Evolutionary conservation across 164 flowering plant species (phyloP).

Genomic region (Magnolia kwangsiensis): DNA sequence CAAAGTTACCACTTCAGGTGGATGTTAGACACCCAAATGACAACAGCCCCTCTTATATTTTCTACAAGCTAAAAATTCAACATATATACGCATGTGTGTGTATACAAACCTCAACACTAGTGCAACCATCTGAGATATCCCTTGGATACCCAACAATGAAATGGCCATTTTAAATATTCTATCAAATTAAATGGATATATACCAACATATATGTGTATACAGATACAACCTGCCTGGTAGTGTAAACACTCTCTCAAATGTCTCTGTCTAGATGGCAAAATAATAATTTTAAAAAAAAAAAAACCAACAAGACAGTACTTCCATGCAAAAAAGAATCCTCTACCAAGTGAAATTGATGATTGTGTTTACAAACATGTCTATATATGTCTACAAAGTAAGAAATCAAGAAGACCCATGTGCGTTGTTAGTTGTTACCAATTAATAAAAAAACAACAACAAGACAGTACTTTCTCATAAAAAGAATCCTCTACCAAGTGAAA

Average conservation of each 20-base stretch:
- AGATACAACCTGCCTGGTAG: not conserved
- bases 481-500: no score
- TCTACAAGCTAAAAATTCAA: no score
- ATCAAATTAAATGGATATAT: not conserved
- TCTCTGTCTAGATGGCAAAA: not conserved
- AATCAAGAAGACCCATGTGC: constrained; percentile 18
- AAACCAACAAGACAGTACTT: not conserved
- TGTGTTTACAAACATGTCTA: no score
- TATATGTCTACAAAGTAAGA: not conserved
- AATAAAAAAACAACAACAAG: no score
- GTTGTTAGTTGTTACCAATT: constrained; percentile 14
- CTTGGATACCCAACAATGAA: not conserved
- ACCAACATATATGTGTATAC: not conserved
- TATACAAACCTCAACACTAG: no score
- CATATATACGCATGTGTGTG: not conserved
- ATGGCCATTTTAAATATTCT: not conserved
- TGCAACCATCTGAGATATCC: not conserved
- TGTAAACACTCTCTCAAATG: not conserved
- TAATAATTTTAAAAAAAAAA: no score
- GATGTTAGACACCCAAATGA: not conserved
- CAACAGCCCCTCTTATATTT: not conserved
- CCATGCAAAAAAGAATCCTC: no score
- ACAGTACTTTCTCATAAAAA: no score
- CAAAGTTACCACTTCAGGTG: not conserved
- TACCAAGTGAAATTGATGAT: no score